Conservation (phyloP, 805 yeast species). For the Millerago galiae region DNA sequence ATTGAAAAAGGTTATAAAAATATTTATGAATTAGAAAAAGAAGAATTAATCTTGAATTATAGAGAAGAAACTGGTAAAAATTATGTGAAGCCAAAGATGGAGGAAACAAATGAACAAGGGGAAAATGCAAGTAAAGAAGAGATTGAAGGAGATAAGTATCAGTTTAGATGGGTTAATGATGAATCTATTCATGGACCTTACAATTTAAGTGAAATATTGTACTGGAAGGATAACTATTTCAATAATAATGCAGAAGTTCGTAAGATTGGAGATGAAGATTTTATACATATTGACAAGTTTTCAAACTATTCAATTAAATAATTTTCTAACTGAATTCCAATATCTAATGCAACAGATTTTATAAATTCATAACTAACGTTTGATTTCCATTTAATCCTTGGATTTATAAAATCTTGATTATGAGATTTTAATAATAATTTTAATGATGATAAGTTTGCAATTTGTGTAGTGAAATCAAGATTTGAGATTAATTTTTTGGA, state of each 20-base stretch:
- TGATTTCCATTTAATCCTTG: conserved; percentile 72
- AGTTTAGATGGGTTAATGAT: conserved; percentile 40
- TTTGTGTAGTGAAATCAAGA: conserved; percentile 30
- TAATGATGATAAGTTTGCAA: conserved; percentile 30
- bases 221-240: conserved; percentile 45
- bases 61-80: conserved; percentile 36
- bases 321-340: conserved; percentile 59
- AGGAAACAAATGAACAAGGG: not conserved
- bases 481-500: conserved; percentile 26
- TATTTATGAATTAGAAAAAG: conserved; percentile 49
- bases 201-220: conserved; percentile 38
- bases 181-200: conserved; percentile 47
- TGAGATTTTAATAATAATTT: conserved; percentile 26
- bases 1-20: conserved; percentile 35
- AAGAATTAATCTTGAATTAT: conserved; percentile 44
- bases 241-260: conserved; percentile 38
- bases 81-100: conserved; percentile 9
- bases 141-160: conserved; percentile 29
- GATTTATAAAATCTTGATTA: conserved; percentile 50
- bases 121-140: not conserved
- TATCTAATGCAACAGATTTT: conserved; percentile 51
- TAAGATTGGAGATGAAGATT: conserved; percentile 16
- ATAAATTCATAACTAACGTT: conserved; percentile 66
- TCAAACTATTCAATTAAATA: conserved; percentile 38
- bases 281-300: conserved; percentile 10